These are phyloP conservation scores for Trypanosoma platydactyli DNA, from an alignment of 208 protist species.

Conservation along the genomic window DNA sequence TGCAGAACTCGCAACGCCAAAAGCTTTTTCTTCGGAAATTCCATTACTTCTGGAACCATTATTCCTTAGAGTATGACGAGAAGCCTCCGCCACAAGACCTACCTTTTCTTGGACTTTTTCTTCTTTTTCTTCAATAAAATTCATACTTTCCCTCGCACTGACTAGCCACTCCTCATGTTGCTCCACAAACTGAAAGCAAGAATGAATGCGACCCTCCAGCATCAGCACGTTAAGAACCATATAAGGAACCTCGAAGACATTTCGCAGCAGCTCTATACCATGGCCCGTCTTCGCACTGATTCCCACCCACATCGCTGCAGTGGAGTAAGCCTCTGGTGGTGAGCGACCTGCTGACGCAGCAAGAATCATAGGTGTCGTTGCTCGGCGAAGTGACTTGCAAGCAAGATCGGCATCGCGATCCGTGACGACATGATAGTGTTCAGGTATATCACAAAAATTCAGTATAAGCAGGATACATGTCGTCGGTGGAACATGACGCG, in stretches of 20 bases:
- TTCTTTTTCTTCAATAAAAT: conserved; percentile 14
- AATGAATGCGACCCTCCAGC: conserved; percentile 44
- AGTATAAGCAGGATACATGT: conserved; percentile 65
- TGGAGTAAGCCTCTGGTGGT: conserved; percentile 42
- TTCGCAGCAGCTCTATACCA: conserved; percentile 47
- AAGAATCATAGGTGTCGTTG: conserved; percentile 50
- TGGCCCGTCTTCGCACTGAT: conserved; percentile 49
- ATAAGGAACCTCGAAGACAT: conserved; percentile 64
- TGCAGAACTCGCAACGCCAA: neutral
- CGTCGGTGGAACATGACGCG: conserved; percentile 49
- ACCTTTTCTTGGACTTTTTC: neutral
- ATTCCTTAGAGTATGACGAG: neutral
- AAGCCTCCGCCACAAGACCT: neutral
- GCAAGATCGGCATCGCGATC: conserved; percentile 45
- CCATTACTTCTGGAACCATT: neutral
- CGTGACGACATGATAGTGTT: conserved; percentile 32
- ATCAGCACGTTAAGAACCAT: conserved; percentile 43
- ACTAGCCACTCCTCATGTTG: conserved; percentile 22
- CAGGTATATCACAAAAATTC: conserved; percentile 54
- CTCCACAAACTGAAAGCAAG: conserved; percentile 30
- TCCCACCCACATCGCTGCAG: conserved; percentile 43
- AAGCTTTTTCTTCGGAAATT: neutral
- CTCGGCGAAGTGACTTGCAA: conserved; percentile 38
- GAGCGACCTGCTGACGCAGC: conserved; percentile 40
- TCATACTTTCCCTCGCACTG: conserved; percentile 7